A percentile compares a stretch with the other conserved stretches of the same genome.
These are phyloP conservation scores for Pythium periplocum DNA, from an alignment of 352 stramenopile genomes.

Conservation along the genomic window DNA sequence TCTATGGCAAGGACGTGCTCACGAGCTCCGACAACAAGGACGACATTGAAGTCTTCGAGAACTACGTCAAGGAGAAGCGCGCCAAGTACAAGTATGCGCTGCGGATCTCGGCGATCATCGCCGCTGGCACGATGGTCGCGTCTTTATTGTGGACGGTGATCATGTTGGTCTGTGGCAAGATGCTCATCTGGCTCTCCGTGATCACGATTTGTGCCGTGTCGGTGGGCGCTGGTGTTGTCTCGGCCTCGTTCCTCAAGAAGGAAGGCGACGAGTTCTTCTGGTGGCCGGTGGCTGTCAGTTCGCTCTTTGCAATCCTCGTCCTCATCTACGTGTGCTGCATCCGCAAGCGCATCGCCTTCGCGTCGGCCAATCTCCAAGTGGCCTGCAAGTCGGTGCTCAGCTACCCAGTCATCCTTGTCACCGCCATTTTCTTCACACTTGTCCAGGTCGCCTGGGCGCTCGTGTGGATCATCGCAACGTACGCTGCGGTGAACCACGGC, in stretches of 20 bases:
- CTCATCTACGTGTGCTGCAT: conserved; percentile 56
- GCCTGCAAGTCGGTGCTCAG: conserved; percentile 67
- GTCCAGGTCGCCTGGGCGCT: conserved; percentile 69
- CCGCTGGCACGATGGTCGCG: conserved; percentile 27
- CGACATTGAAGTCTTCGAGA: conserved; percentile 46
- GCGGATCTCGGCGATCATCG: conserved; percentile 39
- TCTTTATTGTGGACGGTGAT: conserved; percentile 44
- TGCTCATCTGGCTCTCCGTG: conserved; percentile 61
- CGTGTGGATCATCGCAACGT: conserved; percentile 69
- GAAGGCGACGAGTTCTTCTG: conserved; percentile 36
- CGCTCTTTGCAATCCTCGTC: conserved; percentile 38
- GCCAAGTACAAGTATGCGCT: conserved; percentile 58
- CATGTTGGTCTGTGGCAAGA: conserved; percentile 50
- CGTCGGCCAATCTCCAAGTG: conserved; percentile 76
- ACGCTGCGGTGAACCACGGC: conserved; percentile 49
- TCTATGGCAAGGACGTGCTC: conserved; percentile 54
- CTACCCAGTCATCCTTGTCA: conserved; percentile 66
- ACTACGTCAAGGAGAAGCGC: conserved; percentile 40
- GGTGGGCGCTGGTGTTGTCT: conserved; percentile 28
- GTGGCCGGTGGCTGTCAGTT: conserved; percentile 37
- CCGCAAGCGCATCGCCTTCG: conserved; percentile 58
- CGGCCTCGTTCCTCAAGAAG: conserved; percentile 35
- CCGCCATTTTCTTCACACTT: conserved; percentile 64
- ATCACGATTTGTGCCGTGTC: conserved; percentile 34
- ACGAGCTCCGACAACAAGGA: conserved; percentile 11